Conservation (phyloP, 805 yeast genomes). For the Lachancea kluyveri region DNA sequence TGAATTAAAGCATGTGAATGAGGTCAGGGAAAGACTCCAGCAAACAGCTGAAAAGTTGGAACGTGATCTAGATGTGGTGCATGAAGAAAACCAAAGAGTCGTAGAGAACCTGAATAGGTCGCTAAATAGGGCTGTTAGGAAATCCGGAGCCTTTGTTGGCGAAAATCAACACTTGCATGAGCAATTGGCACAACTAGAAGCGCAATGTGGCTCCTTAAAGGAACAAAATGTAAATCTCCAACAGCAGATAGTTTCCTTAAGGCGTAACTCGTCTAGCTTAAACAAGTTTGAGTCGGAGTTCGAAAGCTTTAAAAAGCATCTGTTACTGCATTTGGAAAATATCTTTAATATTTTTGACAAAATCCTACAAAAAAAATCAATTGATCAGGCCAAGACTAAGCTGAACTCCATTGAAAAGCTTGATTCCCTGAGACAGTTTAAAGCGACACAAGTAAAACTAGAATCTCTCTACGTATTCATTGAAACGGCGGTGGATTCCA, state of each 20-base stretch:
- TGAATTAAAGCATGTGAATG: constrained; percentile 7
- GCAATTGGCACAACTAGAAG: constrained; percentile 8
- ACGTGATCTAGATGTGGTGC: constrained; percentile 16
- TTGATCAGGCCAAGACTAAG: constrained; percentile 51
- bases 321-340: constrained; percentile 41
- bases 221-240: constrained; percentile 23
- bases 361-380: constrained; percentile 52
- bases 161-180: constrained; percentile 12
- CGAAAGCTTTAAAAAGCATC: constrained; percentile 38
- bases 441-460: constrained; percentile 25
- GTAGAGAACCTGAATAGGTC: constrained; percentile 21
- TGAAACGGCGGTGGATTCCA: constrained; percentile 52
- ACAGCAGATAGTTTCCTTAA: constrained; percentile 15
- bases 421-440: constrained; percentile 20
- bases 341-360: constrained; percentile 45
- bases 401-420: constrained; percentile 34
- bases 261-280: constrained; percentile 18
- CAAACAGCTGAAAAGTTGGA: constrained; percentile 15
- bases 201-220: constrained; percentile 14
- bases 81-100: constrained; percentile 23
- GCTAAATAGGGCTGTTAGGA: constrained; percentile 9
- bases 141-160: constrained; percentile 9
- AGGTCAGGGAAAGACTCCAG: constrained; percentile 3
- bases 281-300: constrained; percentile 22
- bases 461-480: constrained; percentile 48